Percentiles rank a stretch among this genome's conserved stretches.
These are phyloP conservation scores for Striga asiatica DNA, from an alignment of 257 asterid genomes.

Conservation along the genomic window DNA sequence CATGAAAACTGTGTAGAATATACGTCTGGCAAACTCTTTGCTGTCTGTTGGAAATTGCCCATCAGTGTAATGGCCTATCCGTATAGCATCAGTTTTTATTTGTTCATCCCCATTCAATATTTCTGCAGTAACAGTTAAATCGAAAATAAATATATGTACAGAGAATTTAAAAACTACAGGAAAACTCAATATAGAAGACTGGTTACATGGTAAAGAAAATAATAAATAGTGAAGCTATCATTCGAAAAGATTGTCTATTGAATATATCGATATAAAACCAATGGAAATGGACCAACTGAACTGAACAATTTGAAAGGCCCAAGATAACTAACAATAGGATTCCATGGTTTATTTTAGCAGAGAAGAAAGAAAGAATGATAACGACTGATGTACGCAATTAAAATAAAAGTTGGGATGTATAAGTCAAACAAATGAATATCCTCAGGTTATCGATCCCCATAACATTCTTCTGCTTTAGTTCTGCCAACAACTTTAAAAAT, in stretches of 20 bases:
- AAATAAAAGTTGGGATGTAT: neutral
- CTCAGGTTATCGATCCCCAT: neutral
- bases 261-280: neutral
- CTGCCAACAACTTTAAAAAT: neutral
- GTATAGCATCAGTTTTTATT: conserved; percentile 79
- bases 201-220: neutral
- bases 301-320: neutral
- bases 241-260: neutral
- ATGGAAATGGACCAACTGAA: neutral
- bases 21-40: conserved; percentile 82
- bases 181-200: neutral
- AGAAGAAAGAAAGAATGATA: neutral
- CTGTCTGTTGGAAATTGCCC: conserved; percentile 78
- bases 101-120: conserved; percentile 71
- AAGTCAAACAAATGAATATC: neutral
- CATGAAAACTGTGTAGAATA: conserved; percentile 87
- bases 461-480: neutral
- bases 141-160: conserved; percentile 2
- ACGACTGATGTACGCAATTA: neutral
- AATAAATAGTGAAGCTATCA: neutral
- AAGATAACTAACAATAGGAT: neutral
- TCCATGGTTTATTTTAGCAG: neutral
- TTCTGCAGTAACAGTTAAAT: conserved; percentile 35
- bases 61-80: conserved; percentile 70
- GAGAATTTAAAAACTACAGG: no score